Base-by-base conservation (phyloP, 345 rosid species). In the Eutrema japonicum region DNA sequence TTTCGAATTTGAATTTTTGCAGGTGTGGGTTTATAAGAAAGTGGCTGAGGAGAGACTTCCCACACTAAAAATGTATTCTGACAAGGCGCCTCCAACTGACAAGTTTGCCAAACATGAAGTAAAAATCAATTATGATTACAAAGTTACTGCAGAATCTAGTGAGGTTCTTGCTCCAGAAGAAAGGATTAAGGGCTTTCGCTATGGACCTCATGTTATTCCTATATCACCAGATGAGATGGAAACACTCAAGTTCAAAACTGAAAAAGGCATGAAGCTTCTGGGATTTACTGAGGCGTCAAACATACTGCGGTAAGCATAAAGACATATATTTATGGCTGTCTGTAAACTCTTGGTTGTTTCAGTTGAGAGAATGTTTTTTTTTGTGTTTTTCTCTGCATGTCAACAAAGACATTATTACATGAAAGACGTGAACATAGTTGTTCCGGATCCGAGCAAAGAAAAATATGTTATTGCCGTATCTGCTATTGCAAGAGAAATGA, bases 21-120 rank as follows among this genome's bases (percentile, higher is more conserved):
- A 95, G 99, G 91, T 95, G 42, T 89, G 99, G 99, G 99, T 86
- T 77, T 95, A 90, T 73, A 95, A 95, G 77, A 95, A 92, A 84
- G 92, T 96, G 27, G 77, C 83, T 7, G 98, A 95, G 80, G 99
- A 92, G 83, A 92, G 77, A 81, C 86, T 95, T 77, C 98, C 99
- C 60, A 85, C 91, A 38, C 83, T 92, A 72, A 83, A 92, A 81
- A 90, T 79, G 76, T 86, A 81, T 74, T 95, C 97, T 41, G 97
- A 92, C 77, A 92, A 87, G 77, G 98, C 97, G 53, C 96, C 98
- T 73, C 72, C 85, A 74, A 81, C 84, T 70, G 93, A 89, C 82
- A 89, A 80, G 75, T 85, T 72, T 86, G 96, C 98, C 27, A 85
- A 87, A 14, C 98, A 85, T 80, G 97, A 90, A 86, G 89, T 95